Conservation (phyloP, 805 yeast species). For the Kuraishia borneana region DNA sequence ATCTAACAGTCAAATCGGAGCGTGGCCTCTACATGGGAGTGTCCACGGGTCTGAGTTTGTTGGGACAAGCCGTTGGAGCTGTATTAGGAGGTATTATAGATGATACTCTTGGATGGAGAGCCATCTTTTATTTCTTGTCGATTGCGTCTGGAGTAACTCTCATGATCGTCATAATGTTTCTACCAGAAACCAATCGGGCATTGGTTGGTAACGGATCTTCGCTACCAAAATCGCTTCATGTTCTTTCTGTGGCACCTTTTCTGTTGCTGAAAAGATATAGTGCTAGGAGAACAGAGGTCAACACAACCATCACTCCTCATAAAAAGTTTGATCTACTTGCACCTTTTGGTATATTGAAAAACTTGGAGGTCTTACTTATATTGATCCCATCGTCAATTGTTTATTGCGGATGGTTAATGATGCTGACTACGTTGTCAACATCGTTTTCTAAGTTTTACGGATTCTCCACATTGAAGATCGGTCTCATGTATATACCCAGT, state of each 20-base stretch:
- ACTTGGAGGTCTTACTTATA: constrained; percentile 31
- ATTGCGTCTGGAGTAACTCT: constrained; percentile 42
- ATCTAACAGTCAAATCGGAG: constrained; percentile 42
- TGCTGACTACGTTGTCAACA: constrained; percentile 48
- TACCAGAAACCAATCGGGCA: constrained; percentile 29
- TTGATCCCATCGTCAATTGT: constrained; percentile 46
- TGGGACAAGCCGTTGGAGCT: constrained; percentile 68
- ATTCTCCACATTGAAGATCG: constrained; percentile 40
- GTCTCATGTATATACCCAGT: constrained; percentile 53
- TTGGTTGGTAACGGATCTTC: constrained; percentile 23
- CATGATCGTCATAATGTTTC: constrained; percentile 16
- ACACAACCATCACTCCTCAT: neutral
- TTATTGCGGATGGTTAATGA: constrained; percentile 53
- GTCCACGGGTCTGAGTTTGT: constrained; percentile 42
- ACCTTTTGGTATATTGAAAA: constrained; percentile 30
- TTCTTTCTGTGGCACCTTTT: constrained; percentile 5
- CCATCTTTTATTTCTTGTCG: constrained; percentile 54
- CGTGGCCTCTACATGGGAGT: constrained; percentile 61
- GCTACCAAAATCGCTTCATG: constrained; percentile 1
- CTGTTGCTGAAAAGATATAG: constrained; percentile 2
- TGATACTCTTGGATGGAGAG: constrained; percentile 46
- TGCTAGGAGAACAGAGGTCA: neutral
- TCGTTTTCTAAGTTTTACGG: constrained; percentile 33
- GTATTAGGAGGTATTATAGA: constrained; percentile 38
- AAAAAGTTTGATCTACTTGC: constrained; percentile 13